Percentiles rank a stretch among this genome's conserved stretches.
Conservation (phyloP, 192 early-diverging fungal genomes). For the Linnemannia schmuckeri region DNA sequence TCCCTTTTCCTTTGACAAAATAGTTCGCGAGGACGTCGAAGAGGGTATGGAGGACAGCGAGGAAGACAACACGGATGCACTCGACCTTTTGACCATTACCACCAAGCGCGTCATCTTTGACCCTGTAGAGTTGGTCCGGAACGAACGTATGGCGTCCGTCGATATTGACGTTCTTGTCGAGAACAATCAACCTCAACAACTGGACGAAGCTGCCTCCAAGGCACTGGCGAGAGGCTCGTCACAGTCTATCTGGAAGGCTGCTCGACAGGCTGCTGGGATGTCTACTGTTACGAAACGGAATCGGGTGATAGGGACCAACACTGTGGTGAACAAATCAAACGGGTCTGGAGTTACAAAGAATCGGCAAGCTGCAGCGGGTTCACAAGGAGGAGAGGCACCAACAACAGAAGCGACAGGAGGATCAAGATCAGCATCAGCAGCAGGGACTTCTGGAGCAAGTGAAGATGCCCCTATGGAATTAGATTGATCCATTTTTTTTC, state of each 20-base stretch:
- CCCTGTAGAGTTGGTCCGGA: slow-evolving; percentile 20
- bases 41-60: slow-evolving; percentile 27
- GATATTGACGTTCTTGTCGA: background rate
- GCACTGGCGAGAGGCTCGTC: background rate
- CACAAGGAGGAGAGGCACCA: background rate
- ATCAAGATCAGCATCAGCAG: background rate
- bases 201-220: background rate
- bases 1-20: too few relatives aligned
- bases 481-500: background rate
- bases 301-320: background rate
- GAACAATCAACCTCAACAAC: background rate
- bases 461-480: background rate
- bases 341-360: background rate
- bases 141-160: background rate
- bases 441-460: background rate
- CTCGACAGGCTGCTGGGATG: background rate
- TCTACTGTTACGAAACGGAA: background rate
- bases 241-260: slow-evolving; percentile 2
- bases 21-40: slow-evolving; percentile 11
- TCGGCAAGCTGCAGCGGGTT: background rate
- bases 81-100: slow-evolving; percentile 24
- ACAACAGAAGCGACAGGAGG: background rate
- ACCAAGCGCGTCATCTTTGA: slow-evolving; percentile 46
- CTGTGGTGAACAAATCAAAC: background rate
- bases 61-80: slow-evolving; percentile 21